Evolutionary conservation across 306 rosid genomes (phyloP).

Genomic region (Citrullus colocynthis): DNA sequence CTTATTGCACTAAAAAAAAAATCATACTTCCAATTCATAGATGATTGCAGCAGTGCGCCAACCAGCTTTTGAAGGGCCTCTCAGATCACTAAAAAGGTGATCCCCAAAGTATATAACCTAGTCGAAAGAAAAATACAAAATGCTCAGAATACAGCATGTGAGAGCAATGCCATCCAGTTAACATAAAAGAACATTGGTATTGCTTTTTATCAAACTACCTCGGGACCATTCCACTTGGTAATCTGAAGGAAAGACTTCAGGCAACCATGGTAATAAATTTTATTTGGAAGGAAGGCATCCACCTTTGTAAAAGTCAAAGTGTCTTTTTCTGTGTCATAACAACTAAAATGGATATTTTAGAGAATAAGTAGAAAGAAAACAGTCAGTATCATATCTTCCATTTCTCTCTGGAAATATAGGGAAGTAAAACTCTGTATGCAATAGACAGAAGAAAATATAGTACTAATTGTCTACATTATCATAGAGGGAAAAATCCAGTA

Average conservation of each 20-base stretch:
- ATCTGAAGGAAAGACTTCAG: conserved; percentile 86
- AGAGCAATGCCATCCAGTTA: not conserved
- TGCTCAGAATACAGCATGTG: conserved; percentile 1
- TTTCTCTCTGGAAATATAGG: not conserved
- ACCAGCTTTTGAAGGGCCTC: conserved; percentile 96
- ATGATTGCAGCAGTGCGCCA: conserved; percentile 99
- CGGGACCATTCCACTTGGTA: conserved; percentile 93
- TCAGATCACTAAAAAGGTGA: conserved; percentile 90
- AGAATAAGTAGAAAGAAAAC: conserved; percentile 3
- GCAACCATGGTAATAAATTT: conserved; percentile 83
- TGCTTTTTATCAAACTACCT: conserved; percentile 36
- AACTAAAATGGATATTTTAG: conserved; percentile 38
- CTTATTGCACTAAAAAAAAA: not conserved
- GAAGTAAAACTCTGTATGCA: not conserved
- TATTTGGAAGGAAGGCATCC: conserved; percentile 60
- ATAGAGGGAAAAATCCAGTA: not conserved
- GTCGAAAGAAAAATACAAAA: conserved; percentile 5
- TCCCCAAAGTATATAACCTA: conserved; percentile 99
- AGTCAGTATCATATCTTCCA: conserved; percentile 13
- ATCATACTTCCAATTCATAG: conserved; percentile 71
- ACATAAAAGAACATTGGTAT: not conserved
- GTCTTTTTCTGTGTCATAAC: conserved; percentile 70
- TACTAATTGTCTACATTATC: not conserved
- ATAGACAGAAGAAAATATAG: not conserved
- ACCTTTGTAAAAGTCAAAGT: conserved; percentile 80